Percentiles rank a stretch among this genome's conserved stretches.
Conservation (phyloP, 2,329 filamentous ascomycete genomes). For the Aspergillus arachidicola region DNA sequence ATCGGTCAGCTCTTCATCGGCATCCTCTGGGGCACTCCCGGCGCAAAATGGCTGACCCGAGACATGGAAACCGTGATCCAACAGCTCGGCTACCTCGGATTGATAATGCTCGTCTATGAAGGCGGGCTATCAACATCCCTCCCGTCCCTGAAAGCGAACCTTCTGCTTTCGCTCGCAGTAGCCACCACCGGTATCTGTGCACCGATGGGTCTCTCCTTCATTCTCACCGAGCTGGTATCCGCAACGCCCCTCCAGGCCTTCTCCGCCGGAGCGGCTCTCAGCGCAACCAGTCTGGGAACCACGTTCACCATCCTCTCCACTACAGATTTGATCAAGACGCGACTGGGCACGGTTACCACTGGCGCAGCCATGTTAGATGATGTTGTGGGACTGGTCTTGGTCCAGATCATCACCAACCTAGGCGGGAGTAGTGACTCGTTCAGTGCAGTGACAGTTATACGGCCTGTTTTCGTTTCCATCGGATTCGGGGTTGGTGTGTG, state of each 20-base stretch:
- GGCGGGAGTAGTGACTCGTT: constrained; percentile 44
- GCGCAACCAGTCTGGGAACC: constrained; percentile 74
- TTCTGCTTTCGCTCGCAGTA: constrained; percentile 62
- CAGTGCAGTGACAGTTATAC: constrained; percentile 46
- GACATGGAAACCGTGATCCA: constrained; percentile 59
- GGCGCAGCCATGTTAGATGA: constrained; percentile 83
- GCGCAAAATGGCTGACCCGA: constrained; percentile 59
- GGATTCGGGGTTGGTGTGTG: constrained; percentile 32
- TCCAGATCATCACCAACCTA: constrained; percentile 72
- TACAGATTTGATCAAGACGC: constrained; percentile 56
- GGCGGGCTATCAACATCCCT: constrained; percentile 46
- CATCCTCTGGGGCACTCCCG: constrained; percentile 70
- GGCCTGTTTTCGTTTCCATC: constrained; percentile 56
- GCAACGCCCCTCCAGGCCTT: constrained; percentile 66
- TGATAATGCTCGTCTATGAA: constrained; percentile 74
- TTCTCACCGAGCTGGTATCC: constrained; percentile 52
- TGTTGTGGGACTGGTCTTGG: constrained; percentile 75
- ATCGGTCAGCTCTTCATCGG: constrained; percentile 73
- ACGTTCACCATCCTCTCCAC: constrained; percentile 67
- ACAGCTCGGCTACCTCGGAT: constrained; percentile 70
- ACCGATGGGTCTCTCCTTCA: constrained; percentile 69
- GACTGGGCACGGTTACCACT: constrained; percentile 65
- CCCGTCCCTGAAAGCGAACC: constrained; percentile 59
- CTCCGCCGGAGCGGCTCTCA: constrained; percentile 71
- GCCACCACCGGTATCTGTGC: constrained; percentile 66